Evolutionary conservation across 352 stramenopile genomes (phyloP).

Genomic region (Achlya hypogyna): DNA sequence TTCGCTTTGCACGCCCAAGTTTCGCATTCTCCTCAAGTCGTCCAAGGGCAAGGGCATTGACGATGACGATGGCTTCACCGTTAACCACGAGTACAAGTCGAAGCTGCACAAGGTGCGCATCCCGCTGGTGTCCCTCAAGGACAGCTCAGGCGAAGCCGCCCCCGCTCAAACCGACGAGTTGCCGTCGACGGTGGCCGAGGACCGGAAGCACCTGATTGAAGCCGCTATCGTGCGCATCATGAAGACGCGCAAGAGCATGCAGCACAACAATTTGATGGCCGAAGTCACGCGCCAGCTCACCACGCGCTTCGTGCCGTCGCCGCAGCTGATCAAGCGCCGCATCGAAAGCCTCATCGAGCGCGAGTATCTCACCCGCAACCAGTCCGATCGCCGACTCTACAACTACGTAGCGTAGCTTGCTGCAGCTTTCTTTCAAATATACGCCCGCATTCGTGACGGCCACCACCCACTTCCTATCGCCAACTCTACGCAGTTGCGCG

Average conservation of each 20-base stretch:
- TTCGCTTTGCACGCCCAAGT: slow-evolving; percentile 96
- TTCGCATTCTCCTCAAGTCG: slow-evolving; percentile 95
- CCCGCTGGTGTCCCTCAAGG: slow-evolving; percentile 76
- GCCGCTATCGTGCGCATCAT: slow-evolving; percentile 94
- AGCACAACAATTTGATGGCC: slow-evolving; percentile 87
- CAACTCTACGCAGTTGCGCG: not conserved
- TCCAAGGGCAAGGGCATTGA: slow-evolving; percentile 96
- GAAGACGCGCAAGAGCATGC: slow-evolving; percentile 90
- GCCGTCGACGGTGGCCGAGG: slow-evolving; percentile 89
- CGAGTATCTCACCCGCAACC: slow-evolving; percentile 96
- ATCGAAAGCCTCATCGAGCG: slow-evolving; percentile 99
- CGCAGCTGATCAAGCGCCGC: slow-evolving; percentile 96
- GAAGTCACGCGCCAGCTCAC: slow-evolving; percentile 84
- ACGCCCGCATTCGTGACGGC: no score
- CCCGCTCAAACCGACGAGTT: slow-evolving; percentile 53
- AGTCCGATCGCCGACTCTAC: slow-evolving; percentile 91
- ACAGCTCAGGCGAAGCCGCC: slow-evolving; percentile 24
- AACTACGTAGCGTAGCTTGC: slow-evolving; percentile 96
- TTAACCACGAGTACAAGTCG: slow-evolving; percentile 93
- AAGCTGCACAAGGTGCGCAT: slow-evolving; percentile 87
- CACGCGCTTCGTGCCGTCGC: slow-evolving; percentile 88
- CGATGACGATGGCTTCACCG: slow-evolving; percentile 89
- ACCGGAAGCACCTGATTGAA: slow-evolving; percentile 93
- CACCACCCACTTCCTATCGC: not conserved
- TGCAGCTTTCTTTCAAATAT: no score